Percentiles rank a stretch among this genome's conserved stretches.
phyloP scores from a whole-genome alignment of 441 rosid species.

The Brassica balearica region DNA sequence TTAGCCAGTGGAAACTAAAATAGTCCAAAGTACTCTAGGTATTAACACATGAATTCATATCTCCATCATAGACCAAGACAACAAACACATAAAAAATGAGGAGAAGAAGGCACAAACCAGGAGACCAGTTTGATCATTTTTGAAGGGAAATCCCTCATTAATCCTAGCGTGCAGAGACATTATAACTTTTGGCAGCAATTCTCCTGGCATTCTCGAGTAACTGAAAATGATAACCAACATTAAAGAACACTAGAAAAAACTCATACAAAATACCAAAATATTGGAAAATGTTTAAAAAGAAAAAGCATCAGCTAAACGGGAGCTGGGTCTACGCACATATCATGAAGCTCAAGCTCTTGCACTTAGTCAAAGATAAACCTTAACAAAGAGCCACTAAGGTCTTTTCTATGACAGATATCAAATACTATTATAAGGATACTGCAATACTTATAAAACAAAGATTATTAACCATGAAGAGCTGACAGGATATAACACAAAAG shows the following conservation, averaged over 20 bases:
- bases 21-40: too few relatives aligned
- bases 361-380: not conserved
- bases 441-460: slow-evolving; percentile 21
- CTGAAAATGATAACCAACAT: slow-evolving; percentile 50
- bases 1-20: too few relatives aligned
- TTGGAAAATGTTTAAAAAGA: slow-evolving; percentile 2
- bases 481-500: slow-evolving; percentile 29
- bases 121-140: slow-evolving; percentile 73
- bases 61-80: too few relatives aligned
- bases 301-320: slow-evolving; percentile 22
- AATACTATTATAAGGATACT: slow-evolving; percentile 6
- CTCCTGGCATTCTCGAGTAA: slow-evolving; percentile 87
- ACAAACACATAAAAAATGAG: not conserved
- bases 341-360: slow-evolving; percentile 14
- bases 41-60: too few relatives aligned
- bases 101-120: slow-evolving; percentile 63
- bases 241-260: slow-evolving; percentile 31
- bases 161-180: slow-evolving; percentile 61
- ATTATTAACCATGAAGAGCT: slow-evolving; percentile 13
- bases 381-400: not conserved
- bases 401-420: slow-evolving; percentile 9
- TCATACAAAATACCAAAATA: slow-evolving; percentile 28
- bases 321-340: slow-evolving; percentile 15
- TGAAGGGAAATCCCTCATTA: slow-evolving; percentile 65
- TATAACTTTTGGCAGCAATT: slow-evolving; percentile 74